phyloP scores from a whole-genome alignment of 495 filamentous ascomycete species.

The Aspergillus haitiensis region DNA sequence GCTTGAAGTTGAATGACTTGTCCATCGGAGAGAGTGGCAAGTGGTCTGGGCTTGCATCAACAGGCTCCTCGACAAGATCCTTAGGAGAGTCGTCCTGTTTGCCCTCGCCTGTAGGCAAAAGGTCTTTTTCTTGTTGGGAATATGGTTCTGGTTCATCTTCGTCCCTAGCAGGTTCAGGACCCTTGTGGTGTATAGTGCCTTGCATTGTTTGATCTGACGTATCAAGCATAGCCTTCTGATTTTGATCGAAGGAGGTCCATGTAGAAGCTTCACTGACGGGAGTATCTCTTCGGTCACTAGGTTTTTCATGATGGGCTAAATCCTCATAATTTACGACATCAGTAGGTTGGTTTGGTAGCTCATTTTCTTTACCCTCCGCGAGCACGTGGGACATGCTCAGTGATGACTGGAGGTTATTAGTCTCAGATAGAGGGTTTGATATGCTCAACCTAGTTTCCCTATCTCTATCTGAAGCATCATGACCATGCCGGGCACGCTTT shows the following conservation, averaged over 20 bases:
- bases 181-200: conserved; percentile 6
- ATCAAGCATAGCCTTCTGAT: conserved; percentile 39
- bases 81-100: conserved; percentile 25
- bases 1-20: conserved; percentile 64
- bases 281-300: conserved; percentile 35
- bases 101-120: background rate
- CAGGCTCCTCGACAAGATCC: conserved; percentile 21
- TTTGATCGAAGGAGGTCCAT: conserved; percentile 45
- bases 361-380: conserved; percentile 52
- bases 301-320: conserved; percentile 23
- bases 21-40: conserved; percentile 62
- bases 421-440: conserved; percentile 50
- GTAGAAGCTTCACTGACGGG: conserved; percentile 44
- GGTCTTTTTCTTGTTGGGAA: background rate
- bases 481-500: conserved; percentile 62
- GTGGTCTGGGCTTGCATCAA: conserved; percentile 29
- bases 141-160: background rate
- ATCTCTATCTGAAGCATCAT: conserved; percentile 63
- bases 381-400: conserved; percentile 26
- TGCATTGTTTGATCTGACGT: conserved; percentile 38
- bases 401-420: conserved; percentile 37
- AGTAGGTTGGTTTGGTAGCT: conserved; percentile 26
- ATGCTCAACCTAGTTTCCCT: conserved; percentile 70
- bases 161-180: conserved; percentile 11
- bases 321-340: conserved; percentile 4